Conservation (phyloP, 345 rosid species). For the Acer yangbiense region DNA sequence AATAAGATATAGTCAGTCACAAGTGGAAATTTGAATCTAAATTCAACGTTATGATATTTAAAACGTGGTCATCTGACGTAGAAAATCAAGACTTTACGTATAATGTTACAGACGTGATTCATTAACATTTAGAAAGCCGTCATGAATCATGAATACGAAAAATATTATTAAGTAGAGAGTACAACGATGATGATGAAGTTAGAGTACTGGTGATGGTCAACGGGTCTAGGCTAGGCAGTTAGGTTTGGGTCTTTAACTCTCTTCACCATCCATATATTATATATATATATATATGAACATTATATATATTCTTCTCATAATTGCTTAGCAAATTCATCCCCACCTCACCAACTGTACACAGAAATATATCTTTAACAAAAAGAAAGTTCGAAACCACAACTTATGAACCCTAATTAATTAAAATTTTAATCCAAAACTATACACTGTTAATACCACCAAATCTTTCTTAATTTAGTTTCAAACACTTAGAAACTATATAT, state of each 20-base stretch:
- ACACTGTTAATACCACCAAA: background rate
- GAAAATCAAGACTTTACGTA: too few relatives aligned
- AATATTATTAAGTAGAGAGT: too few relatives aligned
- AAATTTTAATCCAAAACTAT: background rate
- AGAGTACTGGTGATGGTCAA: slow-evolving; percentile 5
- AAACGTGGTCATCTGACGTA: too few relatives aligned
- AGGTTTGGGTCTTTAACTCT: slow-evolving; percentile 9
- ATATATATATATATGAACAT: background rate
- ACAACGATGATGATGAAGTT: background rate
- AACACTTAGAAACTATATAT: background rate
- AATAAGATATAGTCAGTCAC: too few relatives aligned
- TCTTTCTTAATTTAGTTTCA: background rate
- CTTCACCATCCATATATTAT: slow-evolving; percentile 12
- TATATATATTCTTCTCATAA: slow-evolving; percentile 24
- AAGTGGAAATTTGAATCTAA: too few relatives aligned
- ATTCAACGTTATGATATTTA: too few relatives aligned
- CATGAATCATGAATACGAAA: too few relatives aligned
- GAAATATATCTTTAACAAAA: slow-evolving; percentile 19
- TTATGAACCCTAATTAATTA: background rate
- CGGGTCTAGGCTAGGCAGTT: slow-evolving; percentile 17
- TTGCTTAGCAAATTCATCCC: slow-evolving; percentile 33
- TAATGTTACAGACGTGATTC: too few relatives aligned
- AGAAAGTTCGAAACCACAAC: background rate
- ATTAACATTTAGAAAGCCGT: too few relatives aligned
- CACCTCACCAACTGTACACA: slow-evolving; percentile 28